Evolutionary conservation across 164 flowering plant genomes (phyloP).

Genomic region (Annona cherimola): DNA sequence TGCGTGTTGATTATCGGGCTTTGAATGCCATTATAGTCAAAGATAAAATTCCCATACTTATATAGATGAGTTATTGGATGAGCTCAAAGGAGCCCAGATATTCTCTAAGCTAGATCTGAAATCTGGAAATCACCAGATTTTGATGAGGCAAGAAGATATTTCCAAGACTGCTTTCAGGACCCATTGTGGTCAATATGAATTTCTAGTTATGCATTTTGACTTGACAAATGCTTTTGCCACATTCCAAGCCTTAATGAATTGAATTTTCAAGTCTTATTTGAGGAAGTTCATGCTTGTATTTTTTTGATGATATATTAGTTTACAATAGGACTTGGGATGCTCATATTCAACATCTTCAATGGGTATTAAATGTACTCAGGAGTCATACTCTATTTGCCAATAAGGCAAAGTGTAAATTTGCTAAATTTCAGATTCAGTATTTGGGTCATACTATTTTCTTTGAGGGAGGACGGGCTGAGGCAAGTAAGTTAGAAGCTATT

Average conservation of each 20-base stretch:
- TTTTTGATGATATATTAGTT: neutral
- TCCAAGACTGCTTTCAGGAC: neutral
- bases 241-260: neutral
- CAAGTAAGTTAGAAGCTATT: neutral
- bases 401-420: neutral
- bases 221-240: neutral
- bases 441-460: neutral
- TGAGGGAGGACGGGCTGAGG: neutral
- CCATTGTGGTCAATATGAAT: neutral
- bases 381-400: neutral
- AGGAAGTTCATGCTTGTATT: neutral
- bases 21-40: neutral
- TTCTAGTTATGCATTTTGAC: neutral
- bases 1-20: conserved; percentile 4
- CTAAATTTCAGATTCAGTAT: neutral
- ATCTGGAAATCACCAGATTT: neutral
- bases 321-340: neutral
- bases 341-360: neutral
- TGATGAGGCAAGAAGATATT: neutral
- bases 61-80: neutral
- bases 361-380: neutral
- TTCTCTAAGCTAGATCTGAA: neutral
- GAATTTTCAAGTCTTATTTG: neutral
- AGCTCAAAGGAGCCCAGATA: neutral
- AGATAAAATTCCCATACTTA: neutral